These are phyloP conservation scores for Calocybe gangraenosa DNA, from an alignment of 768 basidiomycete genomes.

Conservation along the genomic window DNA sequence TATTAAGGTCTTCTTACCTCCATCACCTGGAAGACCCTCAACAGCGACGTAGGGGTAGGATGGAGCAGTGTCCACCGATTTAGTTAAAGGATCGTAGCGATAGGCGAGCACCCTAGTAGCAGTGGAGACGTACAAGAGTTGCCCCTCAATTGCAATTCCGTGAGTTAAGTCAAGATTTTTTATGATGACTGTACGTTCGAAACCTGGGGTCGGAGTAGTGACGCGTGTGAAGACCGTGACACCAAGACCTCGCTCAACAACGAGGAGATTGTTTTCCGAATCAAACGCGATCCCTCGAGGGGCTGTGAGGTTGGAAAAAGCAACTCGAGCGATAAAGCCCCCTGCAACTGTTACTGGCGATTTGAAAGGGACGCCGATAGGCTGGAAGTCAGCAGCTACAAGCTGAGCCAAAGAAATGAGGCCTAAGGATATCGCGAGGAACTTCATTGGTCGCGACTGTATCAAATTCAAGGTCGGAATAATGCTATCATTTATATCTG, in stretches of 20 bases:
- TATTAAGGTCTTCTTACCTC: conserved; percentile 28
- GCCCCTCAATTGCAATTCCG: conserved; percentile 35
- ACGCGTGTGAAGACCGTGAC: conserved; percentile 33
- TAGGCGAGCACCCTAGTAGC: conserved; percentile 30
- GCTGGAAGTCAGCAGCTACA: conserved; percentile 24
- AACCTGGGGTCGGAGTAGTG: conserved; percentile 22
- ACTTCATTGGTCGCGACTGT: no score
- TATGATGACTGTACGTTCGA: conserved; percentile 34
- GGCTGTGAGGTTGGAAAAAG: conserved; percentile 37
- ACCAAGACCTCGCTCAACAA: conserved; percentile 39
- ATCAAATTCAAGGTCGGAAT: no score
- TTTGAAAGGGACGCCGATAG: conserved; percentile 26
- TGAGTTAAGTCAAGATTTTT: conserved; percentile 34
- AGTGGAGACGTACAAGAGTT: conserved; percentile 34
- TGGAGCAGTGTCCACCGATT: conserved; percentile 19
- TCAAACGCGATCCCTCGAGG: conserved; percentile 42
- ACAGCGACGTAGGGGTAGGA: conserved; percentile 20
- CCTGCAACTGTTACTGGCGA: conserved; percentile 30
- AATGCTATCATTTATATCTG: no score
- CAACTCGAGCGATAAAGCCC: conserved; percentile 30
- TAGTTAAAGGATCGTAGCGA: conserved; percentile 28
- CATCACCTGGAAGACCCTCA: conserved; percentile 33
- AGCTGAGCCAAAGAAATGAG: conserved; percentile 4
- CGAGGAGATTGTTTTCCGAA: conserved; percentile 31
- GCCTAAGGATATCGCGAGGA: conserved; percentile 1